Base-by-base conservation (phyloP, 768 basidiomycete genomes). In the Candolleomyces aberdarensis region DNA sequence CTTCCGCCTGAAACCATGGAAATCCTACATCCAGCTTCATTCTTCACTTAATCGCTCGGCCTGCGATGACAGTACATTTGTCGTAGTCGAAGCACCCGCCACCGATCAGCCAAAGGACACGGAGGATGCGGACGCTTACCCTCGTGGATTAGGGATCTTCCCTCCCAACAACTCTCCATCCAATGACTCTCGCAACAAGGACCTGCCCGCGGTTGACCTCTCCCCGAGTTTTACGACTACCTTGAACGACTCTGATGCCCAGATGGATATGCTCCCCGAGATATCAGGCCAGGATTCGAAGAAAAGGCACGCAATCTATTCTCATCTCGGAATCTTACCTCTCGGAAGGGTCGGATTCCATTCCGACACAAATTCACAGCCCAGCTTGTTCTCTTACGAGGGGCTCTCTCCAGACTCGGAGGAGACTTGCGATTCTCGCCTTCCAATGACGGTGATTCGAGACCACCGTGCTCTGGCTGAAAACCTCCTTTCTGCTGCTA, bases 301-400 rank as follows among this genome's bases (percentile, higher is more conserved):
- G 48, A 76, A 73, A 62, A 72, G 78, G 13, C 76, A 77, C 53
- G 78, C 76, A 4, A 75, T 78, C 10, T 77, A 77, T 61, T 73
- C 74, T 5, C 67, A 71, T 32, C 66, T 74, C 0, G 62, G 71
- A 8, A 67, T 67, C 59, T 64, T 71, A 19, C 71, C 73, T 19
- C 58, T 67, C 40, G 60, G 70, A 13, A 22, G 40, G 36, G 36
- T 36, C 36, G 36, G 36, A 36, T 36, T 36, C 20, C 22, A 50
- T 14, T 11, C 19, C 46, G 46, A 47, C 46, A 17, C 46, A 36
- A 36, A 7, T 11, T 36, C 36, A 36, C 36, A 11, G 46, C 20
- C 46, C n/a, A 10, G 17, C 15, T 47, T 22, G n/a, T 47, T 17
- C 46, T 22, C 46, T 17, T 22, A n/a, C 7, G n/a, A 22, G 11